Evolutionary conservation across 2,329 filamentous ascomycete genomes (phyloP), one percentile per base, ranked within the genome.

Genomic region (Clonostachys rhizophaga): DNA sequence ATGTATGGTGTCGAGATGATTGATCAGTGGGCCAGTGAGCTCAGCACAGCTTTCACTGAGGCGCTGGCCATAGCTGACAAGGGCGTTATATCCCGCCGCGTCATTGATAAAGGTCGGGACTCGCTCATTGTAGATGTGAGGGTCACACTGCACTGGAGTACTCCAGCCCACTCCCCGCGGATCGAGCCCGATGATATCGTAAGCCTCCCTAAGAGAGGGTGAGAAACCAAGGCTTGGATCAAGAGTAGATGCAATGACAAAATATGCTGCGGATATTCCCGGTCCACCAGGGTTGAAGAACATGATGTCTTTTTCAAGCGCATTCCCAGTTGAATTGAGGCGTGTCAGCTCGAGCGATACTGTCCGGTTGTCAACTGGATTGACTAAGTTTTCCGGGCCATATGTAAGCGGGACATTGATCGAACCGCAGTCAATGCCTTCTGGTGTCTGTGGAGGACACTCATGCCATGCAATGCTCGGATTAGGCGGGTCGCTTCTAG

Each of bases 111-210:
- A 49, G 3, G 42, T 45, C 7, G 34, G 10, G 5, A 55, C 50
- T 1, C 53, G 46, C 3, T 54, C 43, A 20, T 58, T 58, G 39
- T 50, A 59, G 11, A 54, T 42, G 6, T 58, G 48, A 2, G 55
- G 54, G 24, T 72, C 71, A 48, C 70, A 73, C 18, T 57, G 62
- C 14, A 73, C 59, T 0, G 60, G 58, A 1, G 65, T 66, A 5
- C 69, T 72, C 10, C 63, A 58, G 17, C 69, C 69, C 3, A 71
- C 66, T 1, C 68, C 70, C 1, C 70, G 63, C 1, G 70, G 68
- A 42, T 74, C 70, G 24, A 72, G 69, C 0, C 69, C 67, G 37
- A 74, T 65, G 16, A 73, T 62, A 39, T 72, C 68, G 49, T 65
- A 73, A 36, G 62, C 50, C 12, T 57, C 50, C 1, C 52, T 35